Base-by-base conservation (phyloP, 352 stramenopile species). In the Phytopythium mirpurense region DNA sequence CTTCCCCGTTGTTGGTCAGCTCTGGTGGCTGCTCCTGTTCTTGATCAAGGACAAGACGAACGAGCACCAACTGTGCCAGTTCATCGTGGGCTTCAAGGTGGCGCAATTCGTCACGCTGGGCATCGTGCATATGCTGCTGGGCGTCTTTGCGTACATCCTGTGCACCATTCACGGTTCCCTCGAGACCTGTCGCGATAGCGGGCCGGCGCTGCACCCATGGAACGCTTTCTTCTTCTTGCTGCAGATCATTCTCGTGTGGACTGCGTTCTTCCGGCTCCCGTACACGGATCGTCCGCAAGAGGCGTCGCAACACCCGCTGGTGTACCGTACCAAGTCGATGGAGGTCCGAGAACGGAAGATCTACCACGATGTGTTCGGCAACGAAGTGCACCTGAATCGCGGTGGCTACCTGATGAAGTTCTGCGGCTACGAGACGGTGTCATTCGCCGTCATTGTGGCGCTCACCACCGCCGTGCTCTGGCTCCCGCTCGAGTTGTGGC, bases 1-100 rank as follows among this genome's bases (percentile, higher is more conserved):
- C 27, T 78, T 95, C 27, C 88, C 88, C 0, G 72, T 91, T 32
- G 54, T 96, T n/a, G 83, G 84, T 5, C 85, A 95, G 65, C 54
- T 94, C 32, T 96, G 86, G 88, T 97, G 88, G 88, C 73, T 95
- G 40, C 82, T 96, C 19, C 60, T 96, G 10, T 96, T 96, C 47
- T 24, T 96, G 26, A 74, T 96, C 49, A 93, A 95, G 60, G 86
- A 97, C 74, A 96, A 96, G 59, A 92, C 81, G 29, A 90, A 97
- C 63, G 88, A 97, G 63, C 90, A 95, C 54, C 88, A 96, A 56
- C 64, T 97, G n/a, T 95, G 85, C 52, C 76, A 97, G 54, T 97
- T 97, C 37, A 96, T 97, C 46, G 80, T 96, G 18, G 82, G 84
- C 16, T 96, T 97, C 67, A 92, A 96, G 44, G 78, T 76, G n/a